Evolutionary conservation across 2,329 filamentous ascomycete genomes (phyloP), one percentile per base, ranked within the genome.

Genomic region (Pezizomycotina sp.): DNA sequence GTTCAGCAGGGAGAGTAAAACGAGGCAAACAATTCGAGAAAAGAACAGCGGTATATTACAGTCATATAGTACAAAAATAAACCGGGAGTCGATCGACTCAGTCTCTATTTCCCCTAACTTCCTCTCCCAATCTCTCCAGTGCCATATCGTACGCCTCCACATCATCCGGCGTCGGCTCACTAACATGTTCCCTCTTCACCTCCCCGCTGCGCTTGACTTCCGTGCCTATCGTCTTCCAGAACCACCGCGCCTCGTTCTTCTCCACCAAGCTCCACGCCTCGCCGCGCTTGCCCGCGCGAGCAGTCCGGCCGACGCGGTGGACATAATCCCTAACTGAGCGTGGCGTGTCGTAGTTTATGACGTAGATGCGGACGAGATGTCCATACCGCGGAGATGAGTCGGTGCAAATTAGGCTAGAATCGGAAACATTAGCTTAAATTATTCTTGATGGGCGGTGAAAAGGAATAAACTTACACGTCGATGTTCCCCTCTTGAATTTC

Each of bases 301-400:
- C 86, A 1, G 86, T 93, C 38, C 89, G 73, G 23, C 89, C 86
- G 2, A 93, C 82, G 25, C 89, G 76, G 56, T 95, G 89, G 4
- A 95, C 74, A 51, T 95, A 95, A 15, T 74, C 77, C 4, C 77
- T 77, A 21, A 83, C 62, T 51, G 76, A 84, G 4, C 72, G 68
- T 0, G 86, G 86, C 33, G 93, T 66, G 55, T 93, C 86, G 62
- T 95, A 95, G 60, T 92, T 93, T 58, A 95, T 64, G 29, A 95
- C 82, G 53, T 92, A 79, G 22, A 74, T 73, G 29, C 2, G 95
- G 68, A 29, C 70, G 67, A 1, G 72, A 92, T 65, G 56, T 95
- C 86, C 16, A 95, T 72, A 51, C 86, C 89, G 46, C 86, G 78
- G 2, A 83, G 81, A 1, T 89, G 91, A 76, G 55, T 95, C 86